Evolutionary conservation across 2,329 filamentous ascomycete species (phyloP).

Genomic region (Alternaria brassicae): DNA sequence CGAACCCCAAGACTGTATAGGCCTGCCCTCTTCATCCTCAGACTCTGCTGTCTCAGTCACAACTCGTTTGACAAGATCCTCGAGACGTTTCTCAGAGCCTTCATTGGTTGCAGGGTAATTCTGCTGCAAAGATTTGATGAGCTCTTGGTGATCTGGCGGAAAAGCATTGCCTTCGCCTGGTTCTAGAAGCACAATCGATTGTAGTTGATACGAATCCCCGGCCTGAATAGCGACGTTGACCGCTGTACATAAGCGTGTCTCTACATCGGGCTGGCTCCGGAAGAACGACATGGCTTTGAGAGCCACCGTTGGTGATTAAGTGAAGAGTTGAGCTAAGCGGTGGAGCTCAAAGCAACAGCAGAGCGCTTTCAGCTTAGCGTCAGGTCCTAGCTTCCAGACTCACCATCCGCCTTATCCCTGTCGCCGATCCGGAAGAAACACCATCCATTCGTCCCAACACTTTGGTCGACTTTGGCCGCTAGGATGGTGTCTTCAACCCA

Average conservation of each 20-base stretch:
- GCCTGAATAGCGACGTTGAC: constrained; percentile 38
- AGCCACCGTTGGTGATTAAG: constrained; percentile 16
- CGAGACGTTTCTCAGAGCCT: constrained; percentile 31
- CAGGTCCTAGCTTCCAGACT: constrained; percentile 15
- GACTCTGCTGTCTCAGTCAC: constrained; percentile 57
- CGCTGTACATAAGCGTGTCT: constrained; percentile 36
- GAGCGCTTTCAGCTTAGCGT: constrained; percentile 13
- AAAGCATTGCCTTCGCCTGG: constrained; percentile 29
- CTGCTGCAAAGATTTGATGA: constrained; percentile 34
- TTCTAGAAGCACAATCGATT: constrained; percentile 40
- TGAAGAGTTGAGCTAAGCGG: constrained; percentile 15
- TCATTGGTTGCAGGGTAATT: constrained; percentile 32
- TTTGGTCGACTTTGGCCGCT: background rate
- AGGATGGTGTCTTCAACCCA: background rate
- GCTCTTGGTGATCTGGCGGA: constrained; percentile 35
- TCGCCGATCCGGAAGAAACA: constrained; percentile 6
- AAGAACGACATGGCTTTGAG: constrained; percentile 30
- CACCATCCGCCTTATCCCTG: constrained; percentile 12
- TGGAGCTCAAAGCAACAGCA: constrained; percentile 14
- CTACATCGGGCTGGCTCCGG: constrained; percentile 32
- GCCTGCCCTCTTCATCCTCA: constrained; percentile 65
- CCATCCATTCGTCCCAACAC: background rate
- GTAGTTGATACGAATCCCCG: constrained; percentile 32
- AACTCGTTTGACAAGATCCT: constrained; percentile 29
- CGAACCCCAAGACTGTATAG: constrained; percentile 71